Evolutionary conservation across 2,329 filamentous ascomycete species (phyloP).

Genomic region (Arachnomyces sp.): DNA sequence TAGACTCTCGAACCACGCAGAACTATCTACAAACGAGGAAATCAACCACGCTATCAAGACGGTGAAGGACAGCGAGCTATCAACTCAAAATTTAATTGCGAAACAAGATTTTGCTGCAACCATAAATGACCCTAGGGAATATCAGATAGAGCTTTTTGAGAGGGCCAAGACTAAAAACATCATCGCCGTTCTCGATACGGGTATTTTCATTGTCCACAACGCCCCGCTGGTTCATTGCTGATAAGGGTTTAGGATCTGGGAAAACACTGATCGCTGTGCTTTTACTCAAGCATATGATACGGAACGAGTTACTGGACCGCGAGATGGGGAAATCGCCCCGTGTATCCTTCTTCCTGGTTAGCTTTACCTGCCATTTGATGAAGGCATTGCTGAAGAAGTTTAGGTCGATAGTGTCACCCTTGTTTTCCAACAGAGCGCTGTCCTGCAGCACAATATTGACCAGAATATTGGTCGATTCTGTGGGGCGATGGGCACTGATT

Average conservation of each 20-base stretch:
- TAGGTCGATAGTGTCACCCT: conserved; percentile 80
- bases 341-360: conserved; percentile 76
- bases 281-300: conserved; percentile 67
- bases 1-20: conserved; percentile 36
- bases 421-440: conserved; percentile 80
- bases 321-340: conserved; percentile 52
- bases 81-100: conserved; percentile 46
- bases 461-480: conserved; percentile 67
- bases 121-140: conserved; percentile 74
- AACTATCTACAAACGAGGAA: conserved; percentile 34
- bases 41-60: conserved; percentile 27
- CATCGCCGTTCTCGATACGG: conserved; percentile 91
- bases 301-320: conserved; percentile 67
- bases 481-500: conserved; percentile 57
- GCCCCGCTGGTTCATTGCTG: background rate
- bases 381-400: conserved; percentile 12
- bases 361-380: conserved; percentile 5
- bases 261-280: conserved; percentile 95
- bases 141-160: conserved; percentile 87
- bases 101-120: conserved; percentile 49
- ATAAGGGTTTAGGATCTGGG: conserved; percentile 57
- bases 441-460: conserved; percentile 73
- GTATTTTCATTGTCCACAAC: conserved; percentile 29
- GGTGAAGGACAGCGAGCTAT: conserved; percentile 42
- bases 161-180: conserved; percentile 75